Base-by-base conservation (phyloP, 2,329 filamentous ascomycete species). In the Colletotrichum echinochloae region DNA sequence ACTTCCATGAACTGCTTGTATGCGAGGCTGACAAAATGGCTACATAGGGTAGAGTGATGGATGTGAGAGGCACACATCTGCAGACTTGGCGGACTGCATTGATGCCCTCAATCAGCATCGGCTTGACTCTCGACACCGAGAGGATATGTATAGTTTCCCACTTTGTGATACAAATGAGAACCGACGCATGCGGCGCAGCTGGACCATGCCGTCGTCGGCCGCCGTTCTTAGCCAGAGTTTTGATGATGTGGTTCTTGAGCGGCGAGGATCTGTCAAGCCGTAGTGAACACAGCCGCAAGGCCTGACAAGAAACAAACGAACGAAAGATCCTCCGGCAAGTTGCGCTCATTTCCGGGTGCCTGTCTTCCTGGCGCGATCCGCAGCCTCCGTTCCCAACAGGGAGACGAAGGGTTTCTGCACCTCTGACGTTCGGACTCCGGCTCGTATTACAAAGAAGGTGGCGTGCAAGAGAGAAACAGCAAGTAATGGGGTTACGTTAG, bases 371-470 rank as follows among this genome's bases (percentile, higher is more conserved):
- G n/a, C 44, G 57, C 56, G 52, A 62, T 39, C 44, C 44, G 44
- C 49, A 62, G 33, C 26, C 51, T 62, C 63, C 41, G 51, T 23
- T 35, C 56, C 55, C 55, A 49, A 49, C 48, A 64, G 51, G 44
- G 52, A 60, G 48, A 39, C 51, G 57, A 48, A 62, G 35, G 51
- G 41, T 28, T 23, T 37, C 64, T 28, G 48, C 39, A 37, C 67
- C 30, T 30, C 8, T 23, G 57, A 52, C 65, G 67, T 66, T 70
- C 64, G 64, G 63, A 51, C 57, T 44, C n/a, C 5, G 20, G n/a
- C 35, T 51, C 37, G 67, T 57, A 59, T 67, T 57, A 54, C 51
- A 70, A 51, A 66, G 51, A 44, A 35, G 51, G 51, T 66, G 56
- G 67, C 39, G 64, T 67, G 57, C 57, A 70, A 51, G 55, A 61